Conservation (phyloP, 2,329 filamentous ascomycete species). For the Cercospora beticola region DNA sequence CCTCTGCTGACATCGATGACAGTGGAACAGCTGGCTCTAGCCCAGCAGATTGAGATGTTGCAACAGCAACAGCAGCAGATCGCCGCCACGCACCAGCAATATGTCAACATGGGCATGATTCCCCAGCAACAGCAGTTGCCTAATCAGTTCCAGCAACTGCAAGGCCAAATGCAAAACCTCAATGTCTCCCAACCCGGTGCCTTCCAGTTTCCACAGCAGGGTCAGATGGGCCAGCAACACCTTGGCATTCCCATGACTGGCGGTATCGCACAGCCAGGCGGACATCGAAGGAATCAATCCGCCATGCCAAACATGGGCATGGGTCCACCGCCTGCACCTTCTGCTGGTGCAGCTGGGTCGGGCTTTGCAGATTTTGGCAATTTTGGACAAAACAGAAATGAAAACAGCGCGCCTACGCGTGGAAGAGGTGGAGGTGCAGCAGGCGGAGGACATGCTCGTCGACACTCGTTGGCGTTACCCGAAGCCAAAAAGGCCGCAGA, state of each 20-base stretch:
- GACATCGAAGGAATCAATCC: conserved; percentile 97
- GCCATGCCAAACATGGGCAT: conserved; percentile 89
- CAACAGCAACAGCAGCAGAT: conserved; percentile 98
- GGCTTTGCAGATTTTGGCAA: conserved; percentile 74
- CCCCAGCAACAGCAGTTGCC: conserved; percentile 78
- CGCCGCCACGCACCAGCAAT: conserved; percentile 93
- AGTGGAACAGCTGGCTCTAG: conserved; percentile 98
- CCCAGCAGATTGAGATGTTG: conserved; percentile 95
- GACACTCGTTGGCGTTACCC: conserved; percentile 89
- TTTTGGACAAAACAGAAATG: conserved; percentile 52
- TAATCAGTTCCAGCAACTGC: conserved; percentile 74
- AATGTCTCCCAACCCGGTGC: conserved; percentile 66
- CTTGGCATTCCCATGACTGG: conserved; percentile 68
- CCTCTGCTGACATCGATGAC: conserved; percentile 17
- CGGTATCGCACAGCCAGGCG: conserved; percentile 71
- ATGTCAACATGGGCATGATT: conserved; percentile 96
- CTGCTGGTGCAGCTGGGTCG: conserved; percentile 76
- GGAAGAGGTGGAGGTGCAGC: conserved; percentile 69
- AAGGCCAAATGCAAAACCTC: conserved; percentile 75
- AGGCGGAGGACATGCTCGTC: conserved; percentile 78
- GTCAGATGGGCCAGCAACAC: conserved; percentile 56
- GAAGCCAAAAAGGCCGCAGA: conserved; percentile 98
- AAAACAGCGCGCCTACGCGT: conserved; percentile 66
- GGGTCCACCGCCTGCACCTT: conserved; percentile 76
- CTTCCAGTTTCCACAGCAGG: conserved; percentile 83